Conservation (phyloP, 176 grass and related monocot species). For the Secale cereale region DNA sequence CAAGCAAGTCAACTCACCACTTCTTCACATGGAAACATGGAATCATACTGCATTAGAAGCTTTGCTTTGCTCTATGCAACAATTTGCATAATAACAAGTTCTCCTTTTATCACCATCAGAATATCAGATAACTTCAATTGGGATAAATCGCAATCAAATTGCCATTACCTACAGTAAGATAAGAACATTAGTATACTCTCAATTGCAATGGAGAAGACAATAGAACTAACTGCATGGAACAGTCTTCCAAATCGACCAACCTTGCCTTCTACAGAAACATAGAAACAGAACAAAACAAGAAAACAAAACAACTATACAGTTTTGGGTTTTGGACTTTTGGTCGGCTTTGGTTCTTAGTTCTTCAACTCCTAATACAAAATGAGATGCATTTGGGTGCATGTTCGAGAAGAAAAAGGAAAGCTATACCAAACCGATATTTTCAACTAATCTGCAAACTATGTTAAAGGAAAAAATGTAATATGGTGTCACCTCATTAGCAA, state of each 20-base stretch:
- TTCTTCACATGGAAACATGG: constrained; percentile 6
- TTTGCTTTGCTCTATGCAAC: constrained; percentile 1
- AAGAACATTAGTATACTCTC: constrained; percentile 8
- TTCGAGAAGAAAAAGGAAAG: not conserved
- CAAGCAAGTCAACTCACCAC: not conserved
- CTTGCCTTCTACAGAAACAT: not conserved
- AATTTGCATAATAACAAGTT: not conserved
- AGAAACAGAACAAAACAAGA: not conserved
- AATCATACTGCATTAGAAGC: not conserved
- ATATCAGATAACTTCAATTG: not conserved
- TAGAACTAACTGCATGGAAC: not conserved
- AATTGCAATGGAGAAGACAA: not conserved
- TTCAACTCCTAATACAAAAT: not conserved
- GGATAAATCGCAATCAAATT: constrained; percentile 15
- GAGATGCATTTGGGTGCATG: not conserved
- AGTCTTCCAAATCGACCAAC: not conserved
- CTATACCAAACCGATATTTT: not conserved
- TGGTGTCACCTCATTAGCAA: not conserved
- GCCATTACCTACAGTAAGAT: constrained; percentile 24
- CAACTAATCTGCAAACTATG: not conserved
- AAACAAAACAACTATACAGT: not conserved
- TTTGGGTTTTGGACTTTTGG: not conserved
- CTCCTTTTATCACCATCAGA: not conserved
- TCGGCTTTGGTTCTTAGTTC: not conserved
- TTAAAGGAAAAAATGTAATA: not conserved